Conservation (phyloP, 805 yeast species). For the Spathaspora hagerdaliae region DNA sequence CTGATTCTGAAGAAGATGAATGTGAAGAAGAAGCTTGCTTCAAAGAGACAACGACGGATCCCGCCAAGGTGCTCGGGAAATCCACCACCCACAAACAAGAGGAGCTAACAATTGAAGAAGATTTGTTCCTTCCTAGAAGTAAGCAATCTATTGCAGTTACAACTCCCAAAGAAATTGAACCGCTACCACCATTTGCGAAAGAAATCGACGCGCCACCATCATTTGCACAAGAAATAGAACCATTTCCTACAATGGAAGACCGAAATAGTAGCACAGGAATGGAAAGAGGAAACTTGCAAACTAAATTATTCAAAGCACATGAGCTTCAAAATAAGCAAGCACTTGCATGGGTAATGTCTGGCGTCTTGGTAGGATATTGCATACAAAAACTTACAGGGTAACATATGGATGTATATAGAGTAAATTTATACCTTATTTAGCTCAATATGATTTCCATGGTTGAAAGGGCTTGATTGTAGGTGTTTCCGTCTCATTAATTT, state of each 20-base stretch:
- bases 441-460: no score
- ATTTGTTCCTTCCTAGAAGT: neutral
- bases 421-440: no score
- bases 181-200: neutral
- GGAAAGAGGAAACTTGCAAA: neutral
- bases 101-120: neutral
- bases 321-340: conserved; percentile 2
- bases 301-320: neutral
- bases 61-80: no score
- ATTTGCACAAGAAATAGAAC: conserved; percentile 5
- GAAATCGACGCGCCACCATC: neutral
- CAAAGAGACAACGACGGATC: no score
- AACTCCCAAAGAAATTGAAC: neutral
- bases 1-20: conserved; percentile 7
- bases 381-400: conserved; percentile 3
- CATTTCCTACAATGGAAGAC: conserved; percentile 8
- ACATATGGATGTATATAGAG: neutral
- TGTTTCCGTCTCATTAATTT: no score
- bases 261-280: neutral
- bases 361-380: conserved; percentile 7
- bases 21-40: neutral
- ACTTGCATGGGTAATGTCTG: conserved; percentile 4
- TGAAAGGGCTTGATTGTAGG: no score
- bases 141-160: neutral
- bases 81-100: no score